These are phyloP conservation scores for Fusarium sp. DNA, from an alignment of 2,329 filamentous ascomycete genomes.

Conservation along the genomic window DNA sequence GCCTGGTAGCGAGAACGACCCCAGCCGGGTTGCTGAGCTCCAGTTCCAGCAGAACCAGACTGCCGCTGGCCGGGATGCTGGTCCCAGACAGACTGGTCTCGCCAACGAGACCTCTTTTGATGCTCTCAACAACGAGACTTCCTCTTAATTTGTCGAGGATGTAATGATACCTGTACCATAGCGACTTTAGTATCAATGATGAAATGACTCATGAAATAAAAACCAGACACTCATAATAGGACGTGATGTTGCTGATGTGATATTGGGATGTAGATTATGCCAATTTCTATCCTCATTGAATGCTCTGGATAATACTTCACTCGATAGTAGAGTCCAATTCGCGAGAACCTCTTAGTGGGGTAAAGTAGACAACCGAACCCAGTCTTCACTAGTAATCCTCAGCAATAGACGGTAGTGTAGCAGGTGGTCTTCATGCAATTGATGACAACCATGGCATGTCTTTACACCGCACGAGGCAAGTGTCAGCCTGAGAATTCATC, in stretches of 20 bases:
- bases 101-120: conserved; percentile 48
- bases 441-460: neutral
- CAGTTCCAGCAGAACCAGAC: conserved; percentile 51
- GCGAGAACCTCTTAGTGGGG: neutral
- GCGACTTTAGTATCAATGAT: conserved; percentile 22
- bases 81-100: conserved; percentile 44
- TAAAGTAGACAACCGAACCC: neutral
- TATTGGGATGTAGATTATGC: neutral
- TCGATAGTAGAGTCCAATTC: neutral
- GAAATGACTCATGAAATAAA: conserved; percentile 31
- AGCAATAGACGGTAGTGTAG: neutral
- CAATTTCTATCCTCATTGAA: neutral
- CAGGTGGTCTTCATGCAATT: neutral
- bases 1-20: conserved; percentile 61
- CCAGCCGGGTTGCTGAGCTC: conserved; percentile 57
- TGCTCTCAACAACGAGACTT: conserved; percentile 44
- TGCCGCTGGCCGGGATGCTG: conserved; percentile 40
- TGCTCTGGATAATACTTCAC: neutral
- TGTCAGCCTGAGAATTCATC: neutral
- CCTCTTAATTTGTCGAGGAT: conserved; percentile 39
- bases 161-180: conserved; percentile 4
- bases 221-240: neutral
- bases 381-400: neutral
- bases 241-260: neutral
- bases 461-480: neutral